A percentile compares a stretch with the other conserved stretches of the same genome.
phyloP scores from a whole-genome alignment of 139 green algal genomes.

The Micractinium conductrix region DNA sequence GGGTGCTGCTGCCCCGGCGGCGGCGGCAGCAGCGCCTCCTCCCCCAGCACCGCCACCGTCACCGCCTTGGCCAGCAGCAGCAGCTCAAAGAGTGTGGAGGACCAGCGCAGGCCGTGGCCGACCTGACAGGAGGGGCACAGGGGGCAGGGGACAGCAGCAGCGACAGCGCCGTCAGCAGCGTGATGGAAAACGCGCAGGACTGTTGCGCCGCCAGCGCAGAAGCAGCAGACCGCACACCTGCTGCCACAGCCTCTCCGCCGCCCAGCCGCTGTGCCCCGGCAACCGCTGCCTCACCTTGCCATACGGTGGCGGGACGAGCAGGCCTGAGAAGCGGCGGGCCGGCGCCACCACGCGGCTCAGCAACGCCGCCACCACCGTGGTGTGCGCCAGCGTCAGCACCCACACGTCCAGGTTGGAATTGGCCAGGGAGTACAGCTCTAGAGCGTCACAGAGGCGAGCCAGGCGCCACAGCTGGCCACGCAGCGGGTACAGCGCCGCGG shows the following conservation, averaged over 20 bases:
- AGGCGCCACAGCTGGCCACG: constrained; percentile 1
- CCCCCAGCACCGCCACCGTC: constrained; percentile 54
- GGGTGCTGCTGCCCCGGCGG: background rate
- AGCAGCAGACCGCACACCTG: too few species aligned
- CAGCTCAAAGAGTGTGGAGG: constrained; percentile 41
- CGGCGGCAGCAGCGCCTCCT: constrained; percentile 50
- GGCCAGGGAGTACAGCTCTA: constrained; percentile 37
- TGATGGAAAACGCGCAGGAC: background rate
- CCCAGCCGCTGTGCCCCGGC: background rate
- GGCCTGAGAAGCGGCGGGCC: constrained; percentile 11
- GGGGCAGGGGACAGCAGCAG: too few species aligned
- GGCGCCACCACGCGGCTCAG: constrained; percentile 19
- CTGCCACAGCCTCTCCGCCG: too few species aligned
- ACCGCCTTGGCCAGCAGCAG: constrained; percentile 69
- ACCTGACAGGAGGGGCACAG: background rate
- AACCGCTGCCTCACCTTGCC: constrained; percentile 7
- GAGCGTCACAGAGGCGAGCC: background rate
- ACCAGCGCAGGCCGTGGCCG: background rate
- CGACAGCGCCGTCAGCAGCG: background rate
- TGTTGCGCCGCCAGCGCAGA: background rate
- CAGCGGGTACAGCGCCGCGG: constrained; percentile 20
- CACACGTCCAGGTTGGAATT: constrained; percentile 69
- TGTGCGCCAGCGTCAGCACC: constrained; percentile 33
- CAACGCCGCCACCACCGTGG: constrained; percentile 24
- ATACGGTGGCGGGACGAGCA: background rate